Evolutionary conservation across 768 basidiomycete species (phyloP).

Genomic region (Nevesoporus exiguus): DNA sequence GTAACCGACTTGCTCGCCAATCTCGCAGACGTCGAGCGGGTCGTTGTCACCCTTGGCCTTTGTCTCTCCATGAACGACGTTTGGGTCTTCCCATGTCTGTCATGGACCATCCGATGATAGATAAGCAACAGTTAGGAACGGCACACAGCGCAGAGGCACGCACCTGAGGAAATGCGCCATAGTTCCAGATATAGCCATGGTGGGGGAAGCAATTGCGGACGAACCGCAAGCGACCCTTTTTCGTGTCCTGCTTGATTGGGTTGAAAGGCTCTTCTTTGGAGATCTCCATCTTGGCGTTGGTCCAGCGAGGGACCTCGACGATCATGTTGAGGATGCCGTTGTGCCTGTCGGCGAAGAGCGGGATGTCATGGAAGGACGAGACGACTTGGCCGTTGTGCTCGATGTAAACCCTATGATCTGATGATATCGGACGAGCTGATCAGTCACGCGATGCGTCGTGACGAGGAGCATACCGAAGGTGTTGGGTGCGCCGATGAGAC

Average conservation of each 20-base stretch:
- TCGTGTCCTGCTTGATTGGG: constrained; percentile 99
- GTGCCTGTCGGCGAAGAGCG: constrained; percentile 94
- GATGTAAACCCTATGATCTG: constrained; percentile 94
- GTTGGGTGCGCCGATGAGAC: constrained; percentile 85
- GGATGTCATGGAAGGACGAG: constrained; percentile 93
- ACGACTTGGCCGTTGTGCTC: constrained; percentile 84
- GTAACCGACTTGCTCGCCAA: constrained; percentile 97
- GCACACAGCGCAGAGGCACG: constrained; percentile 14
- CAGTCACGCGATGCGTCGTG: constrained; percentile 11
- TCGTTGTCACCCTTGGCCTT: constrained; percentile 99
- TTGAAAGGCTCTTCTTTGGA: constrained; percentile 98
- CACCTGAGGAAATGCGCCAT: constrained; percentile 98
- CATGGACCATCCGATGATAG: background rate
- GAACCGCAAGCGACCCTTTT: constrained; percentile 92
- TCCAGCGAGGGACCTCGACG: constrained; percentile 98
- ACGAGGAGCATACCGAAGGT: constrained; percentile 70
- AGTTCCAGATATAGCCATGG: constrained; percentile 99
- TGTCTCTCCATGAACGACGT: constrained; percentile 85
- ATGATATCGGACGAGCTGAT: constrained; percentile 35
- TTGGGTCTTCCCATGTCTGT: constrained; percentile 98
- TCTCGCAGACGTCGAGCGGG: constrained; percentile 99
- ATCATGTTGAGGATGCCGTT: constrained; percentile 98
- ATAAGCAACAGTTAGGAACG: background rate
- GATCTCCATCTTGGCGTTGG: constrained; percentile 99
- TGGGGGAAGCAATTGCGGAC: constrained; percentile 99